phyloP scores from a whole-genome alignment of 2,329 filamentous ascomycete species.

The Rhinocladiella mackenziei region DNA sequence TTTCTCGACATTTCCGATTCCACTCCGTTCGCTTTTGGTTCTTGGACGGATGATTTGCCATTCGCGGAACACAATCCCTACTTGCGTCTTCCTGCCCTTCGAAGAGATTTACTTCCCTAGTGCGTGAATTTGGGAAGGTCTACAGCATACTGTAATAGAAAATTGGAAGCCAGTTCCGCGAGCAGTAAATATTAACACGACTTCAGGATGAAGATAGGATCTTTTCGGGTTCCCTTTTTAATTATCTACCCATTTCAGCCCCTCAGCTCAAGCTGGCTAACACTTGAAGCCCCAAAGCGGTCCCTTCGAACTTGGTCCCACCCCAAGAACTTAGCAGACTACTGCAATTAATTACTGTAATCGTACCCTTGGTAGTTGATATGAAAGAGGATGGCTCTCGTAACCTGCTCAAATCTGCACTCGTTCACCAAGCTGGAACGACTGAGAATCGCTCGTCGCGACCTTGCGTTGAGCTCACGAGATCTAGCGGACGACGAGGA shows the following conservation, averaged over 20 bases:
- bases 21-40: conserved; percentile 13
- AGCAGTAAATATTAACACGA: conserved; percentile 14
- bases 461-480: background rate
- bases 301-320: conserved; percentile 6
- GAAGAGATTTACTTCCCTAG: conserved; percentile 12
- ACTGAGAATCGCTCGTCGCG: background rate
- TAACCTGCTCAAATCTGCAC: conserved; percentile 1
- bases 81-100: conserved; percentile 10
- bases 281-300: conserved; percentile 10
- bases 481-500: background rate
- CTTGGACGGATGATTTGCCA: conserved; percentile 12
- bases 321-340: too few species aligned
- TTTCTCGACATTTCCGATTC: conserved; percentile 15
- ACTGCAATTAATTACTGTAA: too few species aligned
- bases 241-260: conserved; percentile 9
- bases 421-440: background rate
- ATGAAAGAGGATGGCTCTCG: conserved; percentile 3
- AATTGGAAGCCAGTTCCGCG: conserved; percentile 8
- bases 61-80: conserved; percentile 9
- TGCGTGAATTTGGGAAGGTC: conserved; percentile 9
- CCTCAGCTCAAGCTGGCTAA: conserved; percentile 11
- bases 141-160: conserved; percentile 8
- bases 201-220: conserved; percentile 15
- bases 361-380: too few species aligned
- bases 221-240: conserved; percentile 13